Conservation (phyloP, 306 rosid genomes). For the Fragaria vesca region DNA sequence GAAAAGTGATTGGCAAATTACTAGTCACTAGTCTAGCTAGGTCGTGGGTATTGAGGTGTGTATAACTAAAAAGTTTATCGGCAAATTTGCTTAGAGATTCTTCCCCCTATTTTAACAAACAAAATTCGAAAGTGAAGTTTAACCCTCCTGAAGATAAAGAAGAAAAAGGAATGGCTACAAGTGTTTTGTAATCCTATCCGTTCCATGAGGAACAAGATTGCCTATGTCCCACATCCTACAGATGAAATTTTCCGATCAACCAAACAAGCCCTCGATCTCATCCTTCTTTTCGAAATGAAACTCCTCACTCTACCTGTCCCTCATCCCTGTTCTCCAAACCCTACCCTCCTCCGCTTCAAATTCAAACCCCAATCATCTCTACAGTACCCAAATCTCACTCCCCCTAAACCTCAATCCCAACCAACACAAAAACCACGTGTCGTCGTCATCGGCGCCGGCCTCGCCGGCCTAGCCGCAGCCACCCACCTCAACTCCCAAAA, state of each 20-base stretch:
- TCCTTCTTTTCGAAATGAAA: neutral
- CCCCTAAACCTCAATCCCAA: conserved; percentile 26
- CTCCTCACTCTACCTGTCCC: conserved; percentile 7
- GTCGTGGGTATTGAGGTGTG: no score
- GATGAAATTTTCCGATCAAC: neutral
- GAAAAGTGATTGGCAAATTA: no score
- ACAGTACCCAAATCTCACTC: conserved; percentile 6
- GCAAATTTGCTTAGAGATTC: no score
- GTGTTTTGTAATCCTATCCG: neutral
- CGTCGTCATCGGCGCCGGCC: conserved; percentile 76
- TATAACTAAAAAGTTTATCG: no score
- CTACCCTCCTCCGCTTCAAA: conserved; percentile 18
- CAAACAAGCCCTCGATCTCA: neutral
- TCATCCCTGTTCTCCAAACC: conserved; percentile 7
- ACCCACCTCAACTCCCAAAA: conserved; percentile 60
- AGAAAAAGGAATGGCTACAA: neutral
- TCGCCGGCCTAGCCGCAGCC: conserved; percentile 82
- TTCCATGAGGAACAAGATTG: neutral
- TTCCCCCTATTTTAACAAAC: no score
- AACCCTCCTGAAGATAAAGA: neutral
- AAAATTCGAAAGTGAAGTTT: no score
- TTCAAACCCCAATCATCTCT: conserved; percentile 44
- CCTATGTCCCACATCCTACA: conserved; percentile 1
- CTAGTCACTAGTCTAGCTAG: no score
- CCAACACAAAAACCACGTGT: conserved; percentile 37